Evolutionary conservation across 1,139 yeast genomes (phyloP).

Genomic region (Yamadazyma blattariae): DNA sequence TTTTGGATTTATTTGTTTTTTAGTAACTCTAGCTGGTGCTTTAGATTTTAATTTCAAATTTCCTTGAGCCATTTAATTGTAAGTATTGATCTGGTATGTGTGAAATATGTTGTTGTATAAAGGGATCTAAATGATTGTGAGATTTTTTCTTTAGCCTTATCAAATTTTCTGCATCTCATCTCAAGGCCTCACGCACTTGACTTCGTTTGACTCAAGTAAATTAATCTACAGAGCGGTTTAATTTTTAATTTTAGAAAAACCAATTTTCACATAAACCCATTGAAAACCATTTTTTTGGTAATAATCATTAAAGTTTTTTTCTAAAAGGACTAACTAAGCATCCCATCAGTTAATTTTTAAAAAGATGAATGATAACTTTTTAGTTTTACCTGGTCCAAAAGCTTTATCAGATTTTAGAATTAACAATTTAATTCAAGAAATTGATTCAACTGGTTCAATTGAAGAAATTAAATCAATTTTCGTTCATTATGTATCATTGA

Average conservation of each 20-base stretch:
- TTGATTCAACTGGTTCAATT: slow-evolving; percentile 55
- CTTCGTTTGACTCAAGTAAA: slow-evolving; percentile 1
- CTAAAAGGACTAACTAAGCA: too few relatives aligned
- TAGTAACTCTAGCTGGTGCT: slow-evolving; percentile 49
- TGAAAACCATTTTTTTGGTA: too few relatives aligned
- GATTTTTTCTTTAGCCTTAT: neutral
- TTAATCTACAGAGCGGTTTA: too few relatives aligned
- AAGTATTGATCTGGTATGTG: too few relatives aligned
- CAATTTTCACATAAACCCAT: too few relatives aligned
- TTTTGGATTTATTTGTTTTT: slow-evolving; percentile 57
- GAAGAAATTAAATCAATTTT: slow-evolving; percentile 69
- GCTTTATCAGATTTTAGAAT: slow-evolving; percentile 89
- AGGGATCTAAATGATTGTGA: neutral
- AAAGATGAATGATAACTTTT: slow-evolving; percentile 22
- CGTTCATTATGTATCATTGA: slow-evolving; percentile 76
- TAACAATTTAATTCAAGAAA: slow-evolving; percentile 64
- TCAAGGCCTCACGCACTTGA: neutral
- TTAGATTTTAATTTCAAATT: slow-evolving; percentile 46
- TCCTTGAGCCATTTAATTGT: slow-evolving; percentile 58
- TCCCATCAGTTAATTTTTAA: too few relatives aligned
- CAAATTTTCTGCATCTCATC: neutral
- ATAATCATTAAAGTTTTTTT: too few relatives aligned
- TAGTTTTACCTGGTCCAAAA: slow-evolving; percentile 82
- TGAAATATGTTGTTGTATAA: neutral
- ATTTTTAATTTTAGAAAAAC: too few relatives aligned